Evolutionary conservation across 345 rosid genomes (phyloP), one percentile per base, ranked within the genome.

Genomic region (Camelina laxa): DNA sequence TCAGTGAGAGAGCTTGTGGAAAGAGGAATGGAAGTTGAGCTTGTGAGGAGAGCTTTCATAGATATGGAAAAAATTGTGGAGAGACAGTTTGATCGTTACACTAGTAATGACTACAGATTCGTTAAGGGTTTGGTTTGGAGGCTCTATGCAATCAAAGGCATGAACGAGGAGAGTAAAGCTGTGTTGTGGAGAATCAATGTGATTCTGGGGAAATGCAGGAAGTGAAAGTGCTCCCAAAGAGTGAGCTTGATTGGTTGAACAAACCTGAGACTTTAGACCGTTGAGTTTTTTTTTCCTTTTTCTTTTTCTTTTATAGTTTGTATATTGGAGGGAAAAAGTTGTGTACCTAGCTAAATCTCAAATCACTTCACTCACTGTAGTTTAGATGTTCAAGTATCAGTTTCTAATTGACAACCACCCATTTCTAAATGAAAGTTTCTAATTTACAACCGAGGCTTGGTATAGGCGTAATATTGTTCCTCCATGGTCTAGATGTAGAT

Each of bases 211-310:
- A 31, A 2, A 4, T 55, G 5, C 36, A 55, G 38, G 60, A 31
- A 6, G 21, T 31, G 5, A 57, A 57, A 9, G 20, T 8, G 61
- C 2, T 17, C 7, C 61, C 41, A 31, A 9, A 31, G 61, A 57
- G 41, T 57, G 61, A 57, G 21, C 21, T 57, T 57, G 61, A 57
- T 57, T 57, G 61, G 42, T 1, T 58, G 22, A 58, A 58, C 60
- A 6, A 56, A 30, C 11, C 39, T 8, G 60, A 56, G 60, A 56
- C 45, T 38, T 49, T 59, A 36, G 64, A 11, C 38, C 15, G 15
- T 2, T 24, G 44, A 33, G 39, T 55, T 27, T 22, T 4, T 27
- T 22, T 22, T 27, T 24, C 27, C 4, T 27, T 27, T 27, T 27
- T 4, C 5, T 4, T 27, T 27, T 27, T 27, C 30, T 4, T 27